phyloP scores from a whole-genome alignment of 2,329 filamentous ascomycete species.

The Trichoderma brevicompactum region DNA sequence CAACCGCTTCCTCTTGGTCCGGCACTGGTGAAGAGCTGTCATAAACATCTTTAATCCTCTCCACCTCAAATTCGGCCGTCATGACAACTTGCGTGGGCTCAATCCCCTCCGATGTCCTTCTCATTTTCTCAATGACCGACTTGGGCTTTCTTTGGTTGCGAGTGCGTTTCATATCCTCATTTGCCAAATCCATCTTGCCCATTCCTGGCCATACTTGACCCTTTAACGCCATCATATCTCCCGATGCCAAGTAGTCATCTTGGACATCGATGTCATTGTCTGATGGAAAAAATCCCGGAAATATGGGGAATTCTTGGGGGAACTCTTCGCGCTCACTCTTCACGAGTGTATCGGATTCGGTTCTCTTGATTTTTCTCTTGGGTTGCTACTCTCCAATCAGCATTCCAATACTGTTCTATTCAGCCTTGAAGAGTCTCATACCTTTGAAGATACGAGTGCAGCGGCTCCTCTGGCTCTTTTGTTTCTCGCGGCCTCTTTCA shows the following conservation, averaged over 20 bases:
- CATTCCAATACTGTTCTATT: background rate
- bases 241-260: conserved; percentile 36
- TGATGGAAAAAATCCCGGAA: conserved; percentile 38
- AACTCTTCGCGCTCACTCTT: conserved; percentile 40
- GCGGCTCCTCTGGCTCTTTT: conserved; percentile 43
- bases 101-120: conserved; percentile 65
- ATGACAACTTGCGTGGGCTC: conserved; percentile 69
- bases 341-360: conserved; percentile 28
- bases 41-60: conserved; percentile 62
- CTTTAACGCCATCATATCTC: conserved; percentile 59
- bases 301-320: conserved; percentile 36
- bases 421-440: background rate
- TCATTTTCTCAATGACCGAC: conserved; percentile 70
- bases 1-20: conserved; percentile 50
- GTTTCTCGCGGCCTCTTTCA: conserved; percentile 63
- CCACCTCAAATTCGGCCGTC: conserved; percentile 54
- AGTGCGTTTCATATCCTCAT: conserved; percentile 71
- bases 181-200: conserved; percentile 80
- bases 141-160: conserved; percentile 78
- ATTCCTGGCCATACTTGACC: conserved; percentile 77
- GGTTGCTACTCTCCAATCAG: conserved; percentile 18
- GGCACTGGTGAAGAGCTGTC: conserved; percentile 57
- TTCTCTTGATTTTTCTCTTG: conserved; percentile 39
- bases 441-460: conserved; percentile 34
- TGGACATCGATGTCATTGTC: conserved; percentile 38